Base-by-base conservation (phyloP, 1,139 yeast genomes). In the Pichia terricola region DNA sequence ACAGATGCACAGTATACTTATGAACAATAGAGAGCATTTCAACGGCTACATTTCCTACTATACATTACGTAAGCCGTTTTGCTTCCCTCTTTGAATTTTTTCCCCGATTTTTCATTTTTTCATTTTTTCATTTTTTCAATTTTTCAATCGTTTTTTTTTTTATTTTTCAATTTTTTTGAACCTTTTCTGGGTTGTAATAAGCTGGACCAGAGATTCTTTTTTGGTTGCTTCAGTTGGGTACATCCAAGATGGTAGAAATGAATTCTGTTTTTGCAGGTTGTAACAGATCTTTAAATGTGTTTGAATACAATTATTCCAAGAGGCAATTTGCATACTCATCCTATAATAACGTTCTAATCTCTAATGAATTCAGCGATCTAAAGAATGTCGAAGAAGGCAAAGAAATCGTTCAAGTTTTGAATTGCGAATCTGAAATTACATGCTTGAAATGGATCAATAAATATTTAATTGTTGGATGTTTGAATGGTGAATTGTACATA, bases 231-330 rank as follows among this genome's bases (percentile, higher is more conserved):
- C 22, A 16, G 22, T 16, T 16, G 22, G 22, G 22, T 16, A 16
- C 22, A 16, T 16, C 22, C 22, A 16, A 30, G 10, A 44, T 44
- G 46, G 40, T 34, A 10, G 16, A 33, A 9, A n/a, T 46, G 4
- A 83, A 79, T 46, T 84, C 83, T 37, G 68, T 81, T 7, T 80
- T 86, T 53, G 69, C 80, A 16, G 96, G 96, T 6, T 94, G 89
- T 32, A 87, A 87, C 59, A 75, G 77, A 51, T 89, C 83, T 55
- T 72, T 83, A 9, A 77, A 74, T 53, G 80, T 77, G 4, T 75
- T 85, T 8, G 94, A 81, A 55, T 76, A 72, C 57, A 68, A 70
- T 50, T 50, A 60, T 0, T 47, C 49, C 0, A 56, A 57, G 11
- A 62, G 67, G 26, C 48, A 73, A 4, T 70, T 84, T 8, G 95